Evolutionary conservation across 345 rosid genomes (phyloP).

Genomic region (Populus nigra): DNA sequence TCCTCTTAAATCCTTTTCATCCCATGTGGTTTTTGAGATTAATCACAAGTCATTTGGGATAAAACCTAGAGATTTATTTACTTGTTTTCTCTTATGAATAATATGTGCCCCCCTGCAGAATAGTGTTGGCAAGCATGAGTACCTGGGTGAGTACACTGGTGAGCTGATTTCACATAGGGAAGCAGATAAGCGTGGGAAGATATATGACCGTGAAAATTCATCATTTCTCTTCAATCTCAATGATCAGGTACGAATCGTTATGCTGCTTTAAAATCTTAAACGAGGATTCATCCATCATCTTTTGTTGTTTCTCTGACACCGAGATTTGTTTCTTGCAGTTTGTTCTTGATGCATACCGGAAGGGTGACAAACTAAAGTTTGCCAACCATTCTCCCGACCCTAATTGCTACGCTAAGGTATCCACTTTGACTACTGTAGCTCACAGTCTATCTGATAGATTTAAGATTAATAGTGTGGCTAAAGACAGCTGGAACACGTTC

Average conservation of each 20-base stretch:
- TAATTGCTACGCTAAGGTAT: conserved; percentile 96
- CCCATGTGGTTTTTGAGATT: background rate
- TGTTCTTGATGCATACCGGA: conserved; percentile 96
- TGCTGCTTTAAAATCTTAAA: background rate
- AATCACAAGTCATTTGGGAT: background rate
- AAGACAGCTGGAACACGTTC: background rate
- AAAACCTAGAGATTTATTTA: background rate
- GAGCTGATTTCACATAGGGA: conserved; percentile 97
- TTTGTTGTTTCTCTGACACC: background rate
- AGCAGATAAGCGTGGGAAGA: conserved; percentile 99
- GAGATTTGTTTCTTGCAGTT: conserved; percentile 54
- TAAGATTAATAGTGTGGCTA: too few species aligned
- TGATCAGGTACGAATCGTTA: conserved; percentile 67
- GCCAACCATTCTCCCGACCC: conserved; percentile 99
- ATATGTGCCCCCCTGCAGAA: conserved; percentile 45
- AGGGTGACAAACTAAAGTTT: conserved; percentile 95
- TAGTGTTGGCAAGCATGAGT: conserved; percentile 92
- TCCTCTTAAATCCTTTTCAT: background rate
- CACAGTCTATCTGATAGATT: background rate
- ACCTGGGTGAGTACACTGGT: conserved; percentile 98
- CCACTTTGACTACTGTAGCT: background rate
- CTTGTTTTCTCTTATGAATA: background rate
- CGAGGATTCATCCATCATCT: conserved; percentile 1
- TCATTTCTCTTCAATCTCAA: conserved; percentile 96
- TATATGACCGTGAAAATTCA: conserved; percentile 96